Base-by-base conservation (phyloP, 352 stramenopile genomes). In the Phytophthora pinifolia region DNA sequence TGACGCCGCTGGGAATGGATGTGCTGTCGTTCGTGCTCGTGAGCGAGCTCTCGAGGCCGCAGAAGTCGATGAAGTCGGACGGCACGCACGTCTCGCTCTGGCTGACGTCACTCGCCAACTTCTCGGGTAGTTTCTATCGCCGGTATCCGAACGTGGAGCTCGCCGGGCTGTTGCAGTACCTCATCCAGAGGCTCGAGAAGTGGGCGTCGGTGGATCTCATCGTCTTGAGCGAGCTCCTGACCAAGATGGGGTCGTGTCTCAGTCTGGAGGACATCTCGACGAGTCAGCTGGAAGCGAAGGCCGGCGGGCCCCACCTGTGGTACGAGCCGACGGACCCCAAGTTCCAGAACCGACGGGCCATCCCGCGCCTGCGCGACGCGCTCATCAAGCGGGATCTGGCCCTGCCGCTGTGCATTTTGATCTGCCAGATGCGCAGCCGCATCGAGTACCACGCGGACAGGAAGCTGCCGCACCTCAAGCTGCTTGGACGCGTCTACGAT, bases 91-190 rank as follows among this genome's bases (percentile, higher is more conserved):
- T 97, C 29, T 97, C 92, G 27, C 79, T 97, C 25, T 98, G 93
- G 92, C 64, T 98, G 3, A 72, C 92, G 35, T 98, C 92, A 9
- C 76, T 98, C 3, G 92, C 96, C 30, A 94, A 86, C 48, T 98
- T 98, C 62, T 91, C 81, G 1, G 95, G 95, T 9, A 96, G 85
- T 53, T 98, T 98, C 42, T 98, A 98, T 63, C 90, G 92, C 52
- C 92, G 86, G 44, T 97, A 96, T 70, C 93, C 93, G 5, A 89
- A 82, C 43, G 89, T 98, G 10, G 95, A 98, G 69, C 71, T 98
- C 15, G 71, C 79, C 2, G 92, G 90, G 1, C 72, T 98, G 22
- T 59, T 98, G 6, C 76, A 86, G 34, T 98, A 97, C 63, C 60
- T 98, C 27, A 90, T 97, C 25, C 74, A 89, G 46, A 80, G 91